Evolutionary conservation across 2,329 filamentous ascomycete species (phyloP).

Genomic region (Ophiostoma sp.): DNA sequence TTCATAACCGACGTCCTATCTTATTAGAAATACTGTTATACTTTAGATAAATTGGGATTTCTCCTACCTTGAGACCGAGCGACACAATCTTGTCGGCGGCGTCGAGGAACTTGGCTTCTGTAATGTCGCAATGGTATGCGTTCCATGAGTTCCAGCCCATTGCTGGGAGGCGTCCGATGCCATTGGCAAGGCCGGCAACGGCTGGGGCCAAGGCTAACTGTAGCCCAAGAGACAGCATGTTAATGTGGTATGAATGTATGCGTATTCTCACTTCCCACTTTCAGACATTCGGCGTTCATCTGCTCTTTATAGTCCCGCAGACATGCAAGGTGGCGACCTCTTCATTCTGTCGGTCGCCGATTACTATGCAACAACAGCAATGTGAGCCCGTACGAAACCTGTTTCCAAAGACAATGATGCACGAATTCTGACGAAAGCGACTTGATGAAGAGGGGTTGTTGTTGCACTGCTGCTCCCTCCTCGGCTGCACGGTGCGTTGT

Average conservation of each 20-base stretch:
- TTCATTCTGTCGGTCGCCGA: neutral
- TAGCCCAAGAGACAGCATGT: neutral
- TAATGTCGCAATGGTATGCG: conserved; percentile 46
- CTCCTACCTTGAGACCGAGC: conserved; percentile 39
- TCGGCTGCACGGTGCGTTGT: neutral
- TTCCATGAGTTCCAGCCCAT: conserved; percentile 52
- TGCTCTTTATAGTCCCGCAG: neutral
- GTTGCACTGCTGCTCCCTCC: neutral
- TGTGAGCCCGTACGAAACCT: neutral
- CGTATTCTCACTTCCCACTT: no score
- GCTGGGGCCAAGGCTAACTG: neutral
- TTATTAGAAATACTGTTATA: no score
- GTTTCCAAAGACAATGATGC: neutral
- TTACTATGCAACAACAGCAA: neutral
- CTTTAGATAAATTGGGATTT: no score
- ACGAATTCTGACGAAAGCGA: neutral
- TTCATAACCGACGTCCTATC: conserved; percentile 45
- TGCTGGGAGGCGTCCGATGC: conserved; percentile 34
- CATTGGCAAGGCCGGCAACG: conserved; percentile 10
- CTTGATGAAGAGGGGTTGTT: neutral
- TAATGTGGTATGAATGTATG: neutral
- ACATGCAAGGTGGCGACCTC: neutral
- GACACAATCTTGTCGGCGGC: conserved; percentile 44
- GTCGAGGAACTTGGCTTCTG: conserved; percentile 44
- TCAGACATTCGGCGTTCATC: neutral